Conservation (phyloP, 352 stramenopile species). For the Achlya hypogyna region DNA sequence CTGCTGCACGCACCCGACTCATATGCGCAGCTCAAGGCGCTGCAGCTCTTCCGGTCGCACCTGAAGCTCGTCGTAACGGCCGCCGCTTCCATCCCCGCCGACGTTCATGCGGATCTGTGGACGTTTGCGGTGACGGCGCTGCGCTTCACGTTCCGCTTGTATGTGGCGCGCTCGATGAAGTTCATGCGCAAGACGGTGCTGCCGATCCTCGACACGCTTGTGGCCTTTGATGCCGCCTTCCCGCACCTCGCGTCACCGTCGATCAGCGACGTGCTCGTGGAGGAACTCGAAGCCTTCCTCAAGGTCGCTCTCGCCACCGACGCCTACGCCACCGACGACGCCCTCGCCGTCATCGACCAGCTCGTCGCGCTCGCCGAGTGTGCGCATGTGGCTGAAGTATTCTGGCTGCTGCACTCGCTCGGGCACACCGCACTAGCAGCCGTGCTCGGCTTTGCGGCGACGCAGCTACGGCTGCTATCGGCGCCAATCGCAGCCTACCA, state of each 20-base stretch:
- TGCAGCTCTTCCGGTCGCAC: conserved; percentile 65
- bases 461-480: conserved; percentile 43
- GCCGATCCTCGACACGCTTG: conserved; percentile 44
- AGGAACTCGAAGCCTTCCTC: conserved; percentile 6
- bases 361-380: conserved; percentile 24
- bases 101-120: conserved; percentile 12
- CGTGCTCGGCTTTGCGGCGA: conserved; percentile 43
- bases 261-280: conserved; percentile 1
- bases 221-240: conserved; percentile 21
- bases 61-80: conserved; percentile 31
- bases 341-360: not conserved
- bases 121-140: conserved; percentile 33
- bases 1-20: conserved; percentile 27
- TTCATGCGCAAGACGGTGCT: conserved; percentile 60
- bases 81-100: not conserved
- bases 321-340: not conserved
- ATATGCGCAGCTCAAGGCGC: conserved; percentile 63
- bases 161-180: conserved; percentile 26
- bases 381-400: conserved; percentile 35
- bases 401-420: conserved; percentile 55
- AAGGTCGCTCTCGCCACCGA: not conserved
- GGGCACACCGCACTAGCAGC: conserved; percentile 41
- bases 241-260: not conserved
- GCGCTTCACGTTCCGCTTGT: conserved; percentile 53
- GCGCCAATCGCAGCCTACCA: conserved; percentile 40